phyloP scores from a whole-genome alignment of 768 basidiomycete genomes.

The Cubamyces sp. region DNA sequence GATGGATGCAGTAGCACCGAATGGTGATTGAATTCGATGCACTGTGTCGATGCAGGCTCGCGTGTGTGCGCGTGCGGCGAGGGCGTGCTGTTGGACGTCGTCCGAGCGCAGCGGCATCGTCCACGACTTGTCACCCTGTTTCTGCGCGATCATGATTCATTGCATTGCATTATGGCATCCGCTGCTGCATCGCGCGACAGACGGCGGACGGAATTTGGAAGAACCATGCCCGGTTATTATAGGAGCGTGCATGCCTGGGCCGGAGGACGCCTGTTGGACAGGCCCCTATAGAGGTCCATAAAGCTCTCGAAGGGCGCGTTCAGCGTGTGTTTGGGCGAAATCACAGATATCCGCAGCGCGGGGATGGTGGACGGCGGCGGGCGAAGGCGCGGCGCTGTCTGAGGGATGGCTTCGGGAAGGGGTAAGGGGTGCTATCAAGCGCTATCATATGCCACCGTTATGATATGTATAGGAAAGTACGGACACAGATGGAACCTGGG shows the following conservation, averaged over 20 bases:
- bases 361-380: too few species aligned
- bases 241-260: background rate
- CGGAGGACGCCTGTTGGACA: background rate
- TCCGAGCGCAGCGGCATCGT: constrained; percentile 13
- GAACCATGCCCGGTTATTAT: background rate
- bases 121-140: constrained; percentile 20
- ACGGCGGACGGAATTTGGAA: too few species aligned
- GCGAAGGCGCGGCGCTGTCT: too few species aligned
- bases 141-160: constrained; percentile 15
- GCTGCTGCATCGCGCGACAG: too few species aligned
- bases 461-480: constrained; percentile 7
- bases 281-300: too few species aligned
- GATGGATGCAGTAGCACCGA: background rate
- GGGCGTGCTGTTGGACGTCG: constrained; percentile 14
- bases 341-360: too few species aligned
- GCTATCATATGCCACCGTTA: background rate
- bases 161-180: too few species aligned
- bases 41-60: background rate
- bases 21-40: too few species aligned
- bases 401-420: background rate
- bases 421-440: background rate
- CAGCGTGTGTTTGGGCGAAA: too few species aligned
- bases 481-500: background rate
- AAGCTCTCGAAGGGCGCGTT: too few species aligned
- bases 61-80: background rate